These are phyloP conservation scores for Ustulina deusta DNA, from an alignment of 2,329 filamentous ascomycete species.

Conservation along the genomic window DNA sequence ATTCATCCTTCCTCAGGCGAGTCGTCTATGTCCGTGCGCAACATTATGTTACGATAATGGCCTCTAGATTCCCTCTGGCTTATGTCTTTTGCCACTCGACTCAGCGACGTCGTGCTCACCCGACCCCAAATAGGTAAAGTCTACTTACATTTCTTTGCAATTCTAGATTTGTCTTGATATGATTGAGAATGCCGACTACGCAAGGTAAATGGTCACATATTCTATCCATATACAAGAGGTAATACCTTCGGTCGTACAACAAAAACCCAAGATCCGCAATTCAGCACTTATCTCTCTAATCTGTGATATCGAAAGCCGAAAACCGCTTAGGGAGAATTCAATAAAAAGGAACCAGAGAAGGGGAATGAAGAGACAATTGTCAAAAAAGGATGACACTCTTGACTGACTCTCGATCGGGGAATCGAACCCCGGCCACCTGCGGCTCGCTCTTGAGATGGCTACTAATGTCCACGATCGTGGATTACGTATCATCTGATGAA, in stretches of 20 bases:
- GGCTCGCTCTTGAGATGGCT: slow-evolving; percentile 25
- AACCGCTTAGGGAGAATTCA: background rate
- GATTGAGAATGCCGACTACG: background rate
- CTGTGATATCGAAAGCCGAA: background rate
- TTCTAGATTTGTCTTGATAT: background rate
- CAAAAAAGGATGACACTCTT: background rate
- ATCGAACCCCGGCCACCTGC: slow-evolving; percentile 52
- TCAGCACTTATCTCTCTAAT: background rate
- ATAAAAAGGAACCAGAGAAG: background rate
- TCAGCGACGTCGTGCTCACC: background rate
- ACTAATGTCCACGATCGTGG: slow-evolving; percentile 17
- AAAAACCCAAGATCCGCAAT: background rate
- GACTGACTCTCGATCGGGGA: slow-evolving; percentile 52
- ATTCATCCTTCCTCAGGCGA: background rate
- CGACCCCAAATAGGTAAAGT: background rate
- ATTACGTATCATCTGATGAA: background rate
- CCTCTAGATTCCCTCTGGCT: background rate
- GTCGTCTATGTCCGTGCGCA: background rate
- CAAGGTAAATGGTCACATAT: background rate
- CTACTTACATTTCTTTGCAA: background rate
- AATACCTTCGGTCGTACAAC: slow-evolving; percentile 2
- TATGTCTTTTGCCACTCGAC: background rate
- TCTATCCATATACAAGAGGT: background rate
- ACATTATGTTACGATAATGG: background rate
- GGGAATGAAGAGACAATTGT: background rate